phyloP scores from a whole-genome alignment of 495 filamentous ascomycete genomes.

The Neurospora africana region DNA sequence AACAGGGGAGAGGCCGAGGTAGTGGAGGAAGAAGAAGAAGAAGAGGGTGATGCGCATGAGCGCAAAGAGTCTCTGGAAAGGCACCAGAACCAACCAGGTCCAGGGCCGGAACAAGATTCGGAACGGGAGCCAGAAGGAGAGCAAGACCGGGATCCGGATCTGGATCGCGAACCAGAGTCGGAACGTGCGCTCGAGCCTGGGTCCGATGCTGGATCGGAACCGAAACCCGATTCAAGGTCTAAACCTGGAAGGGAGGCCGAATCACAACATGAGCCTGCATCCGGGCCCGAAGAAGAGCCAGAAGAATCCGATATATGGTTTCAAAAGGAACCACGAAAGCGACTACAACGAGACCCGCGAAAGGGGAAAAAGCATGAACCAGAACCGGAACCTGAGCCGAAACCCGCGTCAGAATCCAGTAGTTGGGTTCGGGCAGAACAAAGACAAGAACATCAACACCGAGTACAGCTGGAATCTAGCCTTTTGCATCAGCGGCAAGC shows the following conservation, averaged over 20 bases:
- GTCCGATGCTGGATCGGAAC: background rate
- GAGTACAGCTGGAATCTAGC: background rate
- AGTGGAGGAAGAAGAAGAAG: background rate
- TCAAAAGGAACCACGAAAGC: background rate
- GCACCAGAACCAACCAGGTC: background rate
- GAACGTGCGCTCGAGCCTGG: background rate
- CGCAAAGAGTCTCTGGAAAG: background rate
- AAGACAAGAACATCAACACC: background rate
- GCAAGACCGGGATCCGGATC: background rate
- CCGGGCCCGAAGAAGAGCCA: background rate
- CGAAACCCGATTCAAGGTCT: background rate
- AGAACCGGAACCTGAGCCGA: background rate
- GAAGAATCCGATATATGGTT: background rate
- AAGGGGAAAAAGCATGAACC: background rate
- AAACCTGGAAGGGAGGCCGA: background rate
- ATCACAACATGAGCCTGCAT: background rate
- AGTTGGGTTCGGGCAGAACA: background rate
- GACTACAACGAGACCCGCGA: background rate
- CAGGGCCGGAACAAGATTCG: background rate
- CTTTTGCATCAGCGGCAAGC: background rate
- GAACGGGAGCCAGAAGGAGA: conserved; percentile 23
- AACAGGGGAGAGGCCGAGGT: background rate
- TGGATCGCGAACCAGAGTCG: background rate
- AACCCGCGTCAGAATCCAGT: background rate
- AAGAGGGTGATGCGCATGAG: background rate